Conservation (phyloP, 257 asterid species). For the Penstemon newberryi region DNA sequence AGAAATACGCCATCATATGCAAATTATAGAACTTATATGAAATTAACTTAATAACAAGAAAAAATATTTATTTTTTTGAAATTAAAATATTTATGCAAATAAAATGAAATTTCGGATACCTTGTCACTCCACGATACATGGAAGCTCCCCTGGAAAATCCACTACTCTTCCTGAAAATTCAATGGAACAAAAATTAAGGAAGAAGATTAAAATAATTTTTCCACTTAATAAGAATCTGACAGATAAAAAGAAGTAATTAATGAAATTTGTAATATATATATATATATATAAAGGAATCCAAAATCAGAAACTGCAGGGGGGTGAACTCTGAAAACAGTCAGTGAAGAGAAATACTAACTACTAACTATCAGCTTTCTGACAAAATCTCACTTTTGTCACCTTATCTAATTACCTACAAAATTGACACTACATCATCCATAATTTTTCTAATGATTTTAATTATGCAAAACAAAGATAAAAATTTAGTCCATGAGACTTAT, state of each 20-base stretch:
- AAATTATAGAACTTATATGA: background rate
- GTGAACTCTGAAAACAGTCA: conserved; percentile 22
- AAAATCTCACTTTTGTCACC: conserved; percentile 31
- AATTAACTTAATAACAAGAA: background rate
- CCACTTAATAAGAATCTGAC: no score
- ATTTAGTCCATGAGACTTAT: no score
- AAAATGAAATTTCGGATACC: conserved; percentile 35
- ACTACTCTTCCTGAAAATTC: conserved; percentile 66
- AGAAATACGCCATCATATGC: background rate
- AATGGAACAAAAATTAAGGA: background rate
- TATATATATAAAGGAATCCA: background rate
- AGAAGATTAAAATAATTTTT: background rate
- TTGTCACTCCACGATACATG: conserved; percentile 89
- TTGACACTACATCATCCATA: background rate
- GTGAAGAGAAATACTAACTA: conserved; percentile 22
- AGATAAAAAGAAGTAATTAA: no score
- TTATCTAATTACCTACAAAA: background rate
- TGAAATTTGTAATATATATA: background rate
- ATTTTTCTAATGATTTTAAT: background rate
- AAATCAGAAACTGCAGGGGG: conserved; percentile 8
- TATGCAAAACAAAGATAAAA: no score
- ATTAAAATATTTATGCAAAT: background rate
- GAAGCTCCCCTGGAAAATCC: conserved; percentile 96
- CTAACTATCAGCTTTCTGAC: conserved; percentile 31
- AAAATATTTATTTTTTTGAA: background rate